Evolutionary conservation across 164 flowering plant genomes (phyloP).

Genomic region (Kalanchoe fedtschenkoi): DNA sequence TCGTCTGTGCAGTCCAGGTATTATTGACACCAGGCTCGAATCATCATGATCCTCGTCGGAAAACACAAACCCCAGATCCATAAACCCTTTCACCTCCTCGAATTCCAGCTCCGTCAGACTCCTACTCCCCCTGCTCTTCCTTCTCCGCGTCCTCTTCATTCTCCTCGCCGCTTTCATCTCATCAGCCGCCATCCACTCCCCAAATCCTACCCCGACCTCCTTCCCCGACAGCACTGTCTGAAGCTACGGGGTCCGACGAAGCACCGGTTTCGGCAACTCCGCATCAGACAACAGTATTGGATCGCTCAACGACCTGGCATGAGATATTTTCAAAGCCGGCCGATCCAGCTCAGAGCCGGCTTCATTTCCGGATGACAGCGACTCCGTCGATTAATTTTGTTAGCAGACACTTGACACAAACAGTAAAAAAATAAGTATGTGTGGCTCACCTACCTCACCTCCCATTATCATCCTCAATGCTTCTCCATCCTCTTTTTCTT

Average conservation of each 20-base stretch:
- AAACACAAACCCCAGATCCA: slow-evolving; percentile 33
- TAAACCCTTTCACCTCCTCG: slow-evolving; percentile 28
- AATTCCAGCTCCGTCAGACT: slow-evolving; percentile 28
- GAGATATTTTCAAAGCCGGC: neutral
- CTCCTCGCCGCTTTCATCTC: neutral
- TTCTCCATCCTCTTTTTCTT: too few species aligned
- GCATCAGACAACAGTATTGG: slow-evolving; percentile 5
- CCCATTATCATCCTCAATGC: too few species aligned
- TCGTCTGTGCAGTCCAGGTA: slow-evolving; percentile 23
- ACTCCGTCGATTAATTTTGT: too few species aligned
- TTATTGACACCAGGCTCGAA: slow-evolving; percentile 16
- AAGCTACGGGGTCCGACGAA: slow-evolving; percentile 11
- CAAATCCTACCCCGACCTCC: slow-evolving; percentile 1
- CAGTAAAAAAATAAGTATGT: too few species aligned
- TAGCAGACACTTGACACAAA: too few species aligned
- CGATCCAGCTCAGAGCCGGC: neutral
- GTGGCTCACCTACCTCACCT: too few species aligned
- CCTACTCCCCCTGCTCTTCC: slow-evolving; percentile 11
- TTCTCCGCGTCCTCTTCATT: neutral
- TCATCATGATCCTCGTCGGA: slow-evolving; percentile 21
- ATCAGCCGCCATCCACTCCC: neutral
- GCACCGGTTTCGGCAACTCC: slow-evolving; percentile 20
- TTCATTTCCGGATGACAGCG: too few species aligned
- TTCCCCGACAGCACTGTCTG: slow-evolving; percentile 21
- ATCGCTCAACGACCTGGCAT: neutral